Conservation (phyloP, 345 rosid species). For the Clausena lansium region DNA sequence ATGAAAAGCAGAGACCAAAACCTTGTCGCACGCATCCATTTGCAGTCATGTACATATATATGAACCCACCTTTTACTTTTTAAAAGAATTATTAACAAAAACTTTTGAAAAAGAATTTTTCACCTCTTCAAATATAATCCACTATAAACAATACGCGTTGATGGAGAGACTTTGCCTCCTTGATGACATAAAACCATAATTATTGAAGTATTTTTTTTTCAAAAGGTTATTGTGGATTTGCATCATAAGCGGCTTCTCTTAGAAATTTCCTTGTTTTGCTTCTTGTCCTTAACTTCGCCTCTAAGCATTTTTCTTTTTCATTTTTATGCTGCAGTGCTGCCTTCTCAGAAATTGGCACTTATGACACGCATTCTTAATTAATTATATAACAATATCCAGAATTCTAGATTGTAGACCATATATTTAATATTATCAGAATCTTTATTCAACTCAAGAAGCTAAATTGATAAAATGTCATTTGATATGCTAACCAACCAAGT, state of each 20-base stretch:
- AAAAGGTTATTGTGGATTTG: neutral
- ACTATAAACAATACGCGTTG: neutral
- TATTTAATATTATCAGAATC: neutral
- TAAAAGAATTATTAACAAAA: slow-evolving; percentile 24
- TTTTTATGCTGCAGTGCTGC: neutral
- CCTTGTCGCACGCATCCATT: slow-evolving; percentile 49
- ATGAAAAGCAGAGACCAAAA: slow-evolving; percentile 58
- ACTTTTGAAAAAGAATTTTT: neutral
- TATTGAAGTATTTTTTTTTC: slow-evolving; percentile 1
- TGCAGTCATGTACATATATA: slow-evolving; percentile 9
- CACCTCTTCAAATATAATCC: neutral
- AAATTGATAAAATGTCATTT: no score
- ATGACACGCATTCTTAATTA: slow-evolving; percentile 2
- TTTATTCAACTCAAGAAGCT: neutral
- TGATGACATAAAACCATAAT: neutral
- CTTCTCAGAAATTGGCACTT: neutral
- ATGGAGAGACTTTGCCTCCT: slow-evolving; percentile 35
- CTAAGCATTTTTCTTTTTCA: slow-evolving; percentile 6
- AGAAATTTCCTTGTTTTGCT: neutral
- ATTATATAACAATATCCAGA: neutral
- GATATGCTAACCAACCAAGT: no score
- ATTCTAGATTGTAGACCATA: neutral
- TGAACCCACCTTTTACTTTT: slow-evolving; percentile 46
- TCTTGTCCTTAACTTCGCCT: slow-evolving; percentile 25
- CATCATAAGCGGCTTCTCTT: neutral